Conservation (phyloP, 176 grass and related monocot genomes). For the Oryza meridionalis region DNA sequence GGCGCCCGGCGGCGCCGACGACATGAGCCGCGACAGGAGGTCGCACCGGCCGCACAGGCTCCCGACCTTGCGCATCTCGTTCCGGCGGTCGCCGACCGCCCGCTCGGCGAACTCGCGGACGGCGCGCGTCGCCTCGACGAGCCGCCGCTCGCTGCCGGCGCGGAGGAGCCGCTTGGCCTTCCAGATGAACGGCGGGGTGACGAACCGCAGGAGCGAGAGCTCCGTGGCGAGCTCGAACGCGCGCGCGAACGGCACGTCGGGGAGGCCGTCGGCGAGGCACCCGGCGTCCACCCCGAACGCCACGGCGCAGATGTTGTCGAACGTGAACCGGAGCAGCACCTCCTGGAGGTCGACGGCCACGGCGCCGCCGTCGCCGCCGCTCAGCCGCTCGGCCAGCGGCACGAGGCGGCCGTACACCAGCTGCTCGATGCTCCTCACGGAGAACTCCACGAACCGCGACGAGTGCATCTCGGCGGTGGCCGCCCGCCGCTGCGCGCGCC, state of each 20-base stretch:
- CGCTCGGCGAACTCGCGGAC: conserved; percentile 68
- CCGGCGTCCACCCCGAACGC: conserved; percentile 76
- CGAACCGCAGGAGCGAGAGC: conserved; percentile 63
- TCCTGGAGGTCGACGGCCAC: conserved; percentile 81
- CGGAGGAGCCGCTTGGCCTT: conserved; percentile 62
- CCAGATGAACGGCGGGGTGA: conserved; percentile 83
- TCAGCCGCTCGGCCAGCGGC: conserved; percentile 42
- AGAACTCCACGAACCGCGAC: conserved; percentile 60
- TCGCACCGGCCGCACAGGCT: conserved; percentile 45
- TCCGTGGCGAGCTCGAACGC: conserved; percentile 87
- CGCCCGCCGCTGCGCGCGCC: conserved; percentile 76
- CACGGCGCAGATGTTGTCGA: conserved; percentile 86
- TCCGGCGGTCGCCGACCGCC: conserved; percentile 59
- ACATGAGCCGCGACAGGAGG: conserved; percentile 72
- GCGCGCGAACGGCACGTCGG: conserved; percentile 77
- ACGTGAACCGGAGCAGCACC: conserved; percentile 80
- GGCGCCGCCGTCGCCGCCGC: neutral
- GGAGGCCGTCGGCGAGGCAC: conserved; percentile 71
- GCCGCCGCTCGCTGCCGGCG: conserved; percentile 63
- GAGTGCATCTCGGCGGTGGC: conserved; percentile 86
- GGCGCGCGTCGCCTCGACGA: conserved; percentile 42
- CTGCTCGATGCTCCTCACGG: conserved; percentile 42
- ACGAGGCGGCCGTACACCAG: conserved; percentile 55
- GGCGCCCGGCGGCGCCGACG: neutral
- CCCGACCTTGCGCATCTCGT: conserved; percentile 55